phyloP scores from a whole-genome alignment of 140 eudicot genomes.

The Anethum foeniculum region DNA sequence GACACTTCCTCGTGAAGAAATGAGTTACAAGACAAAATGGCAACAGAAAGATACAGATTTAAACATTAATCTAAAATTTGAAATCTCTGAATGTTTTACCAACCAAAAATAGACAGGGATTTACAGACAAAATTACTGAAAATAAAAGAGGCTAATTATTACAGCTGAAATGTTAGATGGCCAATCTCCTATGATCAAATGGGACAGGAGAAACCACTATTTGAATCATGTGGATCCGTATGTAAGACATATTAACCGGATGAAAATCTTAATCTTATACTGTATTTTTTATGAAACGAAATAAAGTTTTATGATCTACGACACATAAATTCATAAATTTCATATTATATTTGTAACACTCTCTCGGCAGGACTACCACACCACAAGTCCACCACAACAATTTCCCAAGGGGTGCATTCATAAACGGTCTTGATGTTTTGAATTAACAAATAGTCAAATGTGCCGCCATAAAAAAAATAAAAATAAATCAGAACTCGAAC shows the following conservation, averaged over 20 bases:
- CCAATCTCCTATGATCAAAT: background rate
- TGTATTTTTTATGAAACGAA: no score
- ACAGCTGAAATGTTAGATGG: background rate
- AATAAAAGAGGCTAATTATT: slow-evolving; percentile 11
- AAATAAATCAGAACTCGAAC: background rate
- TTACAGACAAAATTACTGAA: background rate
- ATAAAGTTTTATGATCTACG: no score
- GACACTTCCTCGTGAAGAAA: slow-evolving; percentile 58
- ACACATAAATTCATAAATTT: no score
- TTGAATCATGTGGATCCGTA: no score
- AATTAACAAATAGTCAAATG: no score
- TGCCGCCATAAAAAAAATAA: background rate
- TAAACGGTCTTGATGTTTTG: background rate
- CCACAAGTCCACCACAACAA: no score
- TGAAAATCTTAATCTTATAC: no score
- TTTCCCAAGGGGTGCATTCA: background rate
- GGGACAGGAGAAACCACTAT: background rate
- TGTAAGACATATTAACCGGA: no score
- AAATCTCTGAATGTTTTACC: slow-evolving; percentile 19
- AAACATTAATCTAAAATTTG: slow-evolving; percentile 1
- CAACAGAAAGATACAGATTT: slow-evolving; percentile 23
- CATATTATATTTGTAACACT: no score
- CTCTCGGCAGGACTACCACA: no score
- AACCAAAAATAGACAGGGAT: slow-evolving; percentile 22
- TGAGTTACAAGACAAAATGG: slow-evolving; percentile 43